phyloP scores from a whole-genome alignment of 2,329 filamentous ascomycete species.

The Aspergillus transmontanensis region DNA sequence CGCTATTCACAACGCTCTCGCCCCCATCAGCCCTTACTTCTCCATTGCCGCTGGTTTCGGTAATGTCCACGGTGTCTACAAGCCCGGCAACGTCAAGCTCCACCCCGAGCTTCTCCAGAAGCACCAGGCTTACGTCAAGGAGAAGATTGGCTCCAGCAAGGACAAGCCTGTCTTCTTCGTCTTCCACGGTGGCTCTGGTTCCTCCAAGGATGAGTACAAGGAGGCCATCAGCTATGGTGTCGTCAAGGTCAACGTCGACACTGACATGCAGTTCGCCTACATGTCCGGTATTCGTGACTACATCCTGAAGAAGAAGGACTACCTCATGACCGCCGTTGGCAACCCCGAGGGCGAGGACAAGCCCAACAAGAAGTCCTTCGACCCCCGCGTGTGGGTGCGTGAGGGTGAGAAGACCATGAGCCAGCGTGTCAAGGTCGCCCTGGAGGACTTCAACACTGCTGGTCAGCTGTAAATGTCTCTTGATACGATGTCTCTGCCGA shows the following conservation, averaged over 20 bases:
- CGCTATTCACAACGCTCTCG: conserved; percentile 83
- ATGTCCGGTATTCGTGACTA: conserved; percentile 91
- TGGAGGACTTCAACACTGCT: conserved; percentile 89
- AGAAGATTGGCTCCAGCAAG: conserved; percentile 70
- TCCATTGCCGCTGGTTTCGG: conserved; percentile 97
- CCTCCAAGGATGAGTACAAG: conserved; percentile 84
- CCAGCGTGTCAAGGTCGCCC: conserved; percentile 74
- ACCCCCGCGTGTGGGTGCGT: conserved; percentile 91
- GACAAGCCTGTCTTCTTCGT: conserved; percentile 98
- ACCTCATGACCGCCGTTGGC: conserved; percentile 81
- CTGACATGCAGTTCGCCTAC: conserved; percentile 96
- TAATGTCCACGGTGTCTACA: conserved; percentile 99
- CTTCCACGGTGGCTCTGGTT: conserved; percentile 97
- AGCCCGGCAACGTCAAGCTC: conserved; percentile 95
- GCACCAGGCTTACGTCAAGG: conserved; percentile 90
- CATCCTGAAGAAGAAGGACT: conserved; percentile 92
- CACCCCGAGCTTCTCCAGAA: conserved; percentile 94
- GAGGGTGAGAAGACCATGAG: conserved; percentile 95
- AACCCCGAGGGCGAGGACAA: conserved; percentile 96
- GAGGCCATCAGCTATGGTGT: conserved; percentile 91
- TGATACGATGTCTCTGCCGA: conserved; percentile 19
- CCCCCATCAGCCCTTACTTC: conserved; percentile 90
- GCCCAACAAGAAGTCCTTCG: conserved; percentile 98
- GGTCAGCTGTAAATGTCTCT: conserved; percentile 66
- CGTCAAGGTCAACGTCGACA: conserved; percentile 99